These are phyloP conservation scores for Cladophialophora psammophila DNA, from an alignment of 2,329 filamentous ascomycete genomes.

Conservation along the genomic window DNA sequence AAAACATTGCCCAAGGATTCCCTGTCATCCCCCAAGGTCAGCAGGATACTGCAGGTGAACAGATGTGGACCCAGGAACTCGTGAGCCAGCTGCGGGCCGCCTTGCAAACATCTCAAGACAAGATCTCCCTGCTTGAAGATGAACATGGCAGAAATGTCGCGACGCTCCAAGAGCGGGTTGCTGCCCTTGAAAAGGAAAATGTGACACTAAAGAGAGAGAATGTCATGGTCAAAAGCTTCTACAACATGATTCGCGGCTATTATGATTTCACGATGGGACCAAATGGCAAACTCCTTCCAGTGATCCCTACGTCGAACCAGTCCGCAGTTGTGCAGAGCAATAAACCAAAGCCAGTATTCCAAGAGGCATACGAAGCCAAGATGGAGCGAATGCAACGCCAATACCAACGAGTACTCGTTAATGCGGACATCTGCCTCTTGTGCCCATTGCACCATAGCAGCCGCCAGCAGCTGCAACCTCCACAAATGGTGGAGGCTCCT, in stretches of 20 bases:
- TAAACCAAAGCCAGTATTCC: neutral
- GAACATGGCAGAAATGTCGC: neutral
- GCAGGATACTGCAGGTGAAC: neutral
- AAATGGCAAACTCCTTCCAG: conserved; percentile 19
- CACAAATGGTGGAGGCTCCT: neutral
- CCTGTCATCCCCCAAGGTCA: neutral
- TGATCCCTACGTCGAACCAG: conserved; percentile 11
- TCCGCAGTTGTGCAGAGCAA: neutral
- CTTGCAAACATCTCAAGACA: neutral
- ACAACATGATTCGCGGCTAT: conserved; percentile 17
- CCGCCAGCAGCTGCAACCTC: neutral
- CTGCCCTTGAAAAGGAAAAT: neutral
- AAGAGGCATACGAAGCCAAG: neutral
- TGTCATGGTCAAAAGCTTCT: neutral
- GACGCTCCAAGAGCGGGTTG: neutral
- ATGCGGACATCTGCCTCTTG: neutral
- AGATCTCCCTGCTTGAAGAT: neutral
- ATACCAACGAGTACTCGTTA: neutral
- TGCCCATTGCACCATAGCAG: neutral
- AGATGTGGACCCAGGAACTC: neutral
- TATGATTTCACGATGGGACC: conserved; percentile 17
- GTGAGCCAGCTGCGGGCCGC: neutral
- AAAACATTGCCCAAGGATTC: neutral
- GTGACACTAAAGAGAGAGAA: neutral
- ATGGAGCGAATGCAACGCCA: neutral